A percentile compares a stretch with the other conserved stretches of the same genome.
Evolutionary conservation across 306 rosid genomes (phyloP).

Genomic region (Lathyrus sativus): DNA sequence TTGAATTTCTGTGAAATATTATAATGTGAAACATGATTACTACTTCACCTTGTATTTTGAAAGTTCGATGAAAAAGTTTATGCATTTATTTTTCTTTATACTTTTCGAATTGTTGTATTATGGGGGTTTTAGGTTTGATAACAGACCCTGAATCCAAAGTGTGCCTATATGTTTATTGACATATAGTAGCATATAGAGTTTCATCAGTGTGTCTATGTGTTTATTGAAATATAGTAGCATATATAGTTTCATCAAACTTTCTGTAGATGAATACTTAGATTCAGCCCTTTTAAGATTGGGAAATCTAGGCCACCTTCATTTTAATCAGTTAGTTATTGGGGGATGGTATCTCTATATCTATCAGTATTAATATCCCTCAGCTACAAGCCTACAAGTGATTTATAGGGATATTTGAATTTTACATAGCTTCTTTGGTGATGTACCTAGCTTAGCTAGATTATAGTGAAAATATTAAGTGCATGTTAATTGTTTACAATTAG

Average conservation of each 20-base stretch:
- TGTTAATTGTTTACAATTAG: conserved; percentile 9
- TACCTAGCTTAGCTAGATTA: conserved; percentile 2
- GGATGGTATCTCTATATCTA: no score
- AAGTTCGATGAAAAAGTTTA: no score
- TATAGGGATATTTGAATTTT: no score
- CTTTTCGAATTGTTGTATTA: no score
- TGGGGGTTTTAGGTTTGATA: no score
- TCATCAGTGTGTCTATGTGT: no score
- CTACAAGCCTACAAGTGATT: no score
- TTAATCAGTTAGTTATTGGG: no score
- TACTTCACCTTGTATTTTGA: no score
- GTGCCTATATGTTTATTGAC: neutral
- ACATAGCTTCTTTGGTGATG: neutral
- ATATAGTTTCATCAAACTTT: neutral
- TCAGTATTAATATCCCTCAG: no score
- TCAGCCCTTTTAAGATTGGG: neutral
- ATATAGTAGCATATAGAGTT: neutral
- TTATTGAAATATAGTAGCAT: neutral
- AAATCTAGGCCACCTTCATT: neutral
- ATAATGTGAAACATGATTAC: neutral
- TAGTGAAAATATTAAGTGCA: neutral
- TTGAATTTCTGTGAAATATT: neutral
- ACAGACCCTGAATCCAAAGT: neutral
- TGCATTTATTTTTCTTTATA: no score
- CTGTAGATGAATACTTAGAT: neutral